Percentiles rank a stretch among this genome's conserved stretches.
These are phyloP conservation scores for Diplosphaera chodatii DNA, from an alignment of 139 green algal species.

Conservation along the genomic window DNA sequence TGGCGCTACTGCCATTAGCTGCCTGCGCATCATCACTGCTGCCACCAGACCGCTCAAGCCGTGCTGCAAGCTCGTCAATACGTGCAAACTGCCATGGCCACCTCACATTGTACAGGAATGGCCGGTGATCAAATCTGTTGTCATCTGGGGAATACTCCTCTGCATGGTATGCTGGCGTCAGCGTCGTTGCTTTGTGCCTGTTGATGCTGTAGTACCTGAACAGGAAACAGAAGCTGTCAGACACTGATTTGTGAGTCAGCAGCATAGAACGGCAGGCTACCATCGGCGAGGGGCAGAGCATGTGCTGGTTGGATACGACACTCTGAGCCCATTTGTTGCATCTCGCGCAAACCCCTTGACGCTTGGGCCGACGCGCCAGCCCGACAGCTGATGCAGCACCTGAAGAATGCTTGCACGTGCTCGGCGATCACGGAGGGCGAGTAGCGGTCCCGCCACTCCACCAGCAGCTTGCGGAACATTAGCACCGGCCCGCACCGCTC, in stretches of 20 bases:
- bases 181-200: slow-evolving; percentile 93
- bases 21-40: too few relatives aligned
- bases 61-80: slow-evolving; percentile 30
- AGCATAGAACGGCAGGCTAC: too few relatives aligned
- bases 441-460: slow-evolving; percentile 40
- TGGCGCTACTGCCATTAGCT: too few relatives aligned
- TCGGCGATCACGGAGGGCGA: slow-evolving; percentile 42
- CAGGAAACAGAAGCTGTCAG: too few relatives aligned
- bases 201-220: slow-evolving; percentile 86
- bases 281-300: too few relatives aligned
- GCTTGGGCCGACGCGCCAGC: too few relatives aligned
- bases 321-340: background rate
- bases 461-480: slow-evolving; percentile 70
- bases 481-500: slow-evolving; percentile 75
- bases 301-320: background rate
- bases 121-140: slow-evolving; percentile 91
- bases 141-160: slow-evolving; percentile 94
- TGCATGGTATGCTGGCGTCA: slow-evolving; percentile 94
- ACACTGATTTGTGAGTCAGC: too few relatives aligned
- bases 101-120: slow-evolving; percentile 88
- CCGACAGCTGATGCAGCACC: too few relatives aligned
- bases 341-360: background rate
- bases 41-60: background rate
- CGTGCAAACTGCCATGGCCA: slow-evolving; percentile 51
- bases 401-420: slow-evolving; percentile 93